Conservation (phyloP, 306 rosid genomes). For the Prunus persica region Prunus_persica_NCBIv2 NC_034016.1:17324501-17325000, state of each 20-base stretch:
- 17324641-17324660: constrained; percentile 58
- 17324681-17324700: constrained; percentile 82
- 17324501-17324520: constrained; percentile 56
- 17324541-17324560: constrained; percentile 29
- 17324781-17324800: constrained; percentile 39
- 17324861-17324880: constrained; percentile 29
- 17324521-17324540: constrained; percentile 39
- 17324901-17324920: too few relatives aligned
- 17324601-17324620: constrained; percentile 58
- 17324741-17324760: constrained; percentile 71
- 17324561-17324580: not conserved
- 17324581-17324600: not conserved
- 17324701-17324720: constrained; percentile 64
- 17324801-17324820: constrained; percentile 30
- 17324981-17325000: too few relatives aligned
- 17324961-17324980: too few relatives aligned
- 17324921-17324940: not conserved
- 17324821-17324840: constrained; percentile 48
- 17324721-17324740: constrained; percentile 50
- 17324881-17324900: constrained; percentile 40
- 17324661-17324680: constrained; percentile 64
- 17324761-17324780: constrained; percentile 32
- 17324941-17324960: too few relatives aligned
- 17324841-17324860: constrained; percentile 46
- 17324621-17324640: constrained; percentile 64